Conservation (phyloP, 176 grass and related monocot genomes). For the Luzula sylvatica region DNA sequence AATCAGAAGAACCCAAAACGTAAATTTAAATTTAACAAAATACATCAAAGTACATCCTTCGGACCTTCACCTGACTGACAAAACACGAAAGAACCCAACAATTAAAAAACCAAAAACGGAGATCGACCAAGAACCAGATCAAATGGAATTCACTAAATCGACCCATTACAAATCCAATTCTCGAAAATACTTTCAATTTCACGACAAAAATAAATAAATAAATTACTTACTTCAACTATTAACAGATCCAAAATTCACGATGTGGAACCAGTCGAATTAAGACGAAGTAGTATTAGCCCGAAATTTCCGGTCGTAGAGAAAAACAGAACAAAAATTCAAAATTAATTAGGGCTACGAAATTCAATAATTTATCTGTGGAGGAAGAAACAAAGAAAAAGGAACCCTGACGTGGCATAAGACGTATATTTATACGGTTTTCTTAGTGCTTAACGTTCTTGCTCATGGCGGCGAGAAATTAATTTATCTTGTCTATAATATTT, state of each 20-base stretch:
- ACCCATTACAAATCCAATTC: background rate
- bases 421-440: background rate
- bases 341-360: background rate
- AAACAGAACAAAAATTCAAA: background rate
- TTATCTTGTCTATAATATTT: too few relatives aligned
- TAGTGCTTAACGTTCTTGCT: too few relatives aligned
- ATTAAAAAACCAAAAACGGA: too few relatives aligned
- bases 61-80: too few relatives aligned
- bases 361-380: too few relatives aligned
- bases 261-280: background rate
- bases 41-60: too few relatives aligned
- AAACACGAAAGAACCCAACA: too few relatives aligned
- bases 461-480: too few relatives aligned
- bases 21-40: too few relatives aligned
- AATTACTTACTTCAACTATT: background rate
- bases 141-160: background rate
- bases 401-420: background rate
- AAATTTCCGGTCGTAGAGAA: background rate
- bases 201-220: constrained; percentile 2
- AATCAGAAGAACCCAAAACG: too few relatives aligned
- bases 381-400: background rate
- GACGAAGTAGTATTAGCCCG: background rate
- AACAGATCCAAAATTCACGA: constrained; percentile 2
- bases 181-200: background rate
- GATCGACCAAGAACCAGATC: too few relatives aligned